Percentiles rank a stretch among this genome's conserved stretches.
phyloP scores from a whole-genome alignment of 139 green algal species.

The Closterium sp. region DNA sequence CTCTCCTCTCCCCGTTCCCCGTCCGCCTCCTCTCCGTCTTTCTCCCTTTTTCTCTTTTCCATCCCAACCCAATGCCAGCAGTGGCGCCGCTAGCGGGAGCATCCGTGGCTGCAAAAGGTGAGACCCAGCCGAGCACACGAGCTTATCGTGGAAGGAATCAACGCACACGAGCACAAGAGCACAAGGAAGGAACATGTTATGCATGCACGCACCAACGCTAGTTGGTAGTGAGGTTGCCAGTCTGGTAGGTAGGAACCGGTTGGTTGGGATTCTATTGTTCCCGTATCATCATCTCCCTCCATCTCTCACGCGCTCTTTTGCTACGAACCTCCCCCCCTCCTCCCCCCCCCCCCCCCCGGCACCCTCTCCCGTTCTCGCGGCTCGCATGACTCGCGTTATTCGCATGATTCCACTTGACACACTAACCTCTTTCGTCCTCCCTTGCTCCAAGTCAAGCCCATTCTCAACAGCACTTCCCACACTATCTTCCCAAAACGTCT shows the following conservation, averaged over 20 bases:
- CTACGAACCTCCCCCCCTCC: too few relatives aligned
- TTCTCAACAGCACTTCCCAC: too few relatives aligned
- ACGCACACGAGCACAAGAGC: neutral
- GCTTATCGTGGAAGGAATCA: too few relatives aligned
- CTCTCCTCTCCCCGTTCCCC: neutral
- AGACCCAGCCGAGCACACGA: neutral
- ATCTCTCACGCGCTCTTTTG: neutral
- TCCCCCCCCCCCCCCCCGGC: too few relatives aligned
- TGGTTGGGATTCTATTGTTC: neutral
- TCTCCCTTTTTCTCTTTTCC: too few relatives aligned
- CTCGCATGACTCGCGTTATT: neutral
- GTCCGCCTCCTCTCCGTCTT: too few relatives aligned
- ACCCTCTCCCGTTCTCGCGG: neutral
- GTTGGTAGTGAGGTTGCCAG: too few relatives aligned
- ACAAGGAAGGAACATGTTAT: neutral
- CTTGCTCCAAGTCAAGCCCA: too few relatives aligned
- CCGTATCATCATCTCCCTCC: neutral
- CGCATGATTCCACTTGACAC: neutral
- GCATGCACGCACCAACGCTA: too few relatives aligned
- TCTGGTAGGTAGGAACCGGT: neutral
- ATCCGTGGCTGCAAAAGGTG: neutral
- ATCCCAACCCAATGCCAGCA: neutral
- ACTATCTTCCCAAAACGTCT: neutral
- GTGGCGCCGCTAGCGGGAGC: neutral
- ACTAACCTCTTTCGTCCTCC: neutral